Evolutionary conservation across 176 grass and related monocot genomes (phyloP), one percentile per base, ranked within the genome.

Genomic region (Musa troglodytarum): DNA sequence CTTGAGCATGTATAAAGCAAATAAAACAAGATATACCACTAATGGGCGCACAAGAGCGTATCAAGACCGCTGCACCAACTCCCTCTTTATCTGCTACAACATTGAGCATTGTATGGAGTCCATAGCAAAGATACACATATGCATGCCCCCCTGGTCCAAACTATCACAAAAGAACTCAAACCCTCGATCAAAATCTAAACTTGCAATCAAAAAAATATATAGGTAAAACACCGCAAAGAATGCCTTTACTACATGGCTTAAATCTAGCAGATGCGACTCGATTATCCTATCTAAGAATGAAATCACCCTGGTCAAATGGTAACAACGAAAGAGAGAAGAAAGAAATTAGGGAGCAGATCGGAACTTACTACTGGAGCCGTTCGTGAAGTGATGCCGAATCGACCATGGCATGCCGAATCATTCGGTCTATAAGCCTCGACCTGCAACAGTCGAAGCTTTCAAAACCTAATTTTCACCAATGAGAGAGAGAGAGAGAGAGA

Each of bases 71-170:
- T 49, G 94, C 85, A 64, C 84, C 94, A 0, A 87, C 82, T 14
- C 94, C 94, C 58, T 98, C 80, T 76, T 82, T 80, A 59, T 98
- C 94, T 1, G 94, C 94, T 13, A 98, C 90, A 28, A 98, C 63
- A 81, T 98, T 93, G 73, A 93, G 94, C 94, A 98, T 98, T 86
- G 93, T 91, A 75, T 93, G 90, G 9, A 93, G 83, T n/a, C 88
- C 94, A 77, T 93, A 98, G 79, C 94, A 93, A 2, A 98, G 84
- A 50, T 93, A 93, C 23, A 98, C 94, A 84, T 93, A 93, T 0
- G 90, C 84, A 87, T 91, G 94, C 58, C 94, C 94, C 74, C 90
- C 90, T 0, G 88, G 86, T 71, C 94, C 94, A 81, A 98, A 98
- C 94, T 98, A 76, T 69, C 22, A 50, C 73, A 25, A 8, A 11